These are phyloP conservation scores for Juglanconis juglandina DNA, from an alignment of 2,329 filamentous ascomycete species.

Conservation along the genomic window DNA sequence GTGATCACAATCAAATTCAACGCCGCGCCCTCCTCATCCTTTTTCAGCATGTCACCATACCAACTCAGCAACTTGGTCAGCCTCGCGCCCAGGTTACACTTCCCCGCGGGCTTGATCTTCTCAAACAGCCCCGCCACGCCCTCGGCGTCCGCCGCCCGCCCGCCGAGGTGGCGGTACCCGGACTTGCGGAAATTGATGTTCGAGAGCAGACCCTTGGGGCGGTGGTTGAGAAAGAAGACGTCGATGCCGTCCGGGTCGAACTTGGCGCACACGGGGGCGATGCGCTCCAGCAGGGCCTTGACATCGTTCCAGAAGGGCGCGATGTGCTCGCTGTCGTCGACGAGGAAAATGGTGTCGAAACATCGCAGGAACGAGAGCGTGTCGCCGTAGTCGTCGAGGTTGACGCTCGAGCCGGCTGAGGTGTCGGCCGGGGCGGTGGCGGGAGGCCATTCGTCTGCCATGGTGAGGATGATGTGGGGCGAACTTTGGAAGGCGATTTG, in stretches of 20 bases:
- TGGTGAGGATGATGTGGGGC: background rate
- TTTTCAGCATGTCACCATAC: constrained; percentile 27
- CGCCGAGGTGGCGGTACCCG: constrained; percentile 18
- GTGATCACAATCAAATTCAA: constrained; percentile 29
- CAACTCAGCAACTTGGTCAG: constrained; percentile 25
- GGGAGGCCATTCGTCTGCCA: constrained; percentile 14
- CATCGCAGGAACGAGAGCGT: constrained; percentile 18
- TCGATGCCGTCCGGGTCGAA: constrained; percentile 19
- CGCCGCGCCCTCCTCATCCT: constrained; percentile 25
- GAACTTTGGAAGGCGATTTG: background rate
- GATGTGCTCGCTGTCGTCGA: constrained; percentile 19
- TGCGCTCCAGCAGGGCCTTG: constrained; percentile 17
- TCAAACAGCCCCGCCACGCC: constrained; percentile 25
- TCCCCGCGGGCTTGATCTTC: constrained; percentile 24
- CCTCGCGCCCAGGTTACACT: constrained; percentile 27
- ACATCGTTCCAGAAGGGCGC: constrained; percentile 17
- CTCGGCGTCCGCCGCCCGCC: constrained; percentile 23
- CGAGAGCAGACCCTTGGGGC: constrained; percentile 17
- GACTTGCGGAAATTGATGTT: constrained; percentile 23
- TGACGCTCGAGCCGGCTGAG: constrained; percentile 7
- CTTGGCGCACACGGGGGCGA: constrained; percentile 18
- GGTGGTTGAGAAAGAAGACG: constrained; percentile 20
- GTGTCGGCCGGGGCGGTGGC: constrained; percentile 1
- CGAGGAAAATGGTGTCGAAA: constrained; percentile 20
- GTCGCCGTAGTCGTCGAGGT: constrained; percentile 17